These are phyloP conservation scores for Cnidoscolus chayamansa DNA, from an alignment of 441 rosid species.

Conservation along the genomic window DNA sequence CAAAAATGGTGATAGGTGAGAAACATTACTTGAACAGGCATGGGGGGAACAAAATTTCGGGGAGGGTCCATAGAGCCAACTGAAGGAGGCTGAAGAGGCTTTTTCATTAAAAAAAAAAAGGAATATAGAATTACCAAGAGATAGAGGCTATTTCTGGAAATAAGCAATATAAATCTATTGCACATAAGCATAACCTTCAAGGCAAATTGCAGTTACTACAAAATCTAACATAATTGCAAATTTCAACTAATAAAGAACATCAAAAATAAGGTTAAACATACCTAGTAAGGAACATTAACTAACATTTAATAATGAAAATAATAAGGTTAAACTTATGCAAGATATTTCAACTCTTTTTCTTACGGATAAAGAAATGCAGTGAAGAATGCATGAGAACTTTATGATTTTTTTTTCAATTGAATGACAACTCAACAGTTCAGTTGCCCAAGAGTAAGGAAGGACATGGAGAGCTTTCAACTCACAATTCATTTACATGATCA, in stretches of 20 bases:
- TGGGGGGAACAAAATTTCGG: constrained; percentile 58
- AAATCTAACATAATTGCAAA: constrained; percentile 9
- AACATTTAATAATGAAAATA: neutral
- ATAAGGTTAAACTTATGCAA: neutral
- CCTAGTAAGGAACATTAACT: neutral
- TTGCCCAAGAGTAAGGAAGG: neutral
- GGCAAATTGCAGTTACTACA: constrained; percentile 9
- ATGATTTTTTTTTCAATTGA: neutral
- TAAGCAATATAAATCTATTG: constrained; percentile 12
- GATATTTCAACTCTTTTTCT: no score
- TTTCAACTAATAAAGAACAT: constrained; percentile 5
- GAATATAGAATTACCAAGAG: constrained; percentile 13
- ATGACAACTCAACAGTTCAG: neutral
- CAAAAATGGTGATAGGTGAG: constrained; percentile 20
- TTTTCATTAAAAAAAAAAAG: constrained; percentile 15
- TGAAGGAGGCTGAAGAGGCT: constrained; percentile 62
- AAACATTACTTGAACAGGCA: constrained; percentile 64
- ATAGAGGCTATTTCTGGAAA: constrained; percentile 21
- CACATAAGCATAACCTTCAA: neutral
- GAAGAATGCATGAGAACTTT: neutral
- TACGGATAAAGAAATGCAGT: neutral
- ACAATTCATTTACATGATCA: neutral
- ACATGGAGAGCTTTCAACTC: neutral
- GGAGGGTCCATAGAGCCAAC: constrained; percentile 60
- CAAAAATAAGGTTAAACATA: neutral